These are phyloP conservation scores for Sordariomycetes sp. DNA, from an alignment of 2,329 filamentous ascomycete species.

Conservation along the genomic window DNA sequence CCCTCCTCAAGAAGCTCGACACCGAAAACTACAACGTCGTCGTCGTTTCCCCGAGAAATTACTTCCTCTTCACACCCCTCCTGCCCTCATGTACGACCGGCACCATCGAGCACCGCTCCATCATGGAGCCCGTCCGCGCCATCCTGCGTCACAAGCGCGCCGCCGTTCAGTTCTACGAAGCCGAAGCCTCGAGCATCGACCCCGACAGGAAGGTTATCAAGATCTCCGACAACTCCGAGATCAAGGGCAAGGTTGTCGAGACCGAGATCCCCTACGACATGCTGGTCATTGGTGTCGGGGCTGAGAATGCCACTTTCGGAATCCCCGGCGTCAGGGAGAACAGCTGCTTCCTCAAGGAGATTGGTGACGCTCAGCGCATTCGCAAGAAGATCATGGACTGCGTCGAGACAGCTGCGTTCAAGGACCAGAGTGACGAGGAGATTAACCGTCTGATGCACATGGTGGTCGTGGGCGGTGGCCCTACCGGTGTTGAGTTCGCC, in stretches of 20 bases:
- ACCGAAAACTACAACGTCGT: slow-evolving; percentile 99
- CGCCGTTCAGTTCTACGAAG: slow-evolving; percentile 93
- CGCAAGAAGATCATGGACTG: slow-evolving; percentile 99
- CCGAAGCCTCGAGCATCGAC: slow-evolving; percentile 92
- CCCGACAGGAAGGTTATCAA: slow-evolving; percentile 80
- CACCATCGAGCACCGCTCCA: slow-evolving; percentile 96
- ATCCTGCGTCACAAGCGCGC: slow-evolving; percentile 94
- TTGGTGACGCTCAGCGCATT: slow-evolving; percentile 89
- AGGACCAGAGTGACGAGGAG: slow-evolving; percentile 83
- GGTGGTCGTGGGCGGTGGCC: slow-evolving; percentile 90
- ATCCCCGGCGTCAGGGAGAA: slow-evolving; percentile 93
- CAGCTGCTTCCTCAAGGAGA: slow-evolving; percentile 98
- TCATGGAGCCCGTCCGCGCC: slow-evolving; percentile 97
- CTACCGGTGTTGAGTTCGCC: slow-evolving; percentile 96
- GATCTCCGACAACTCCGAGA: slow-evolving; percentile 86
- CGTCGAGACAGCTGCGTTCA: slow-evolving; percentile 96
- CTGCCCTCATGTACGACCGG: slow-evolving; percentile 96
- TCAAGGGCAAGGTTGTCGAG: slow-evolving; percentile 72
- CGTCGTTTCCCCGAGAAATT: slow-evolving; percentile 96
- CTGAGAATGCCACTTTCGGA: slow-evolving; percentile 97
- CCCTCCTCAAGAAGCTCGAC: slow-evolving; percentile 95
- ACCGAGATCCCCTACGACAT: slow-evolving; percentile 96
- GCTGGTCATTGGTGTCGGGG: slow-evolving; percentile 93
- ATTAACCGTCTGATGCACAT: slow-evolving; percentile 93
- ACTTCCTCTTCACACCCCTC: slow-evolving; percentile 98